Base-by-base conservation (phyloP, 2,329 filamentous ascomycete genomes). In the Paramyrothecium sp. region DNA sequence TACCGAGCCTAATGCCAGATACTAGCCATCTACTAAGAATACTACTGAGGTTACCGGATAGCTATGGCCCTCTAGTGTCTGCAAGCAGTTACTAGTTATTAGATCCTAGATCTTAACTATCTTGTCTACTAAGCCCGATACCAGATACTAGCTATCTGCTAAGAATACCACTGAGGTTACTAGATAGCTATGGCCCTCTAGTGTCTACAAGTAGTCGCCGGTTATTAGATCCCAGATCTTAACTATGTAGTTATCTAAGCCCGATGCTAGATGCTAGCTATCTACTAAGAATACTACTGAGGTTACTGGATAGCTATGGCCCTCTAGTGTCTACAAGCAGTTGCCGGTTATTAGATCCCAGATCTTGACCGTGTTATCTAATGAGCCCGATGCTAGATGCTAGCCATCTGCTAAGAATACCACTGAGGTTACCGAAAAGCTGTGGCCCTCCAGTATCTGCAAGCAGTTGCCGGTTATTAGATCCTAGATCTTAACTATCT, bases 401-500 rank as follows among this genome's bases (percentile, higher is more conserved):
- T 22, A 20, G 48, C 53, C 53, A 26, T 55, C 41, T 12, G 34
- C n/a, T 17, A 53, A 58, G 38, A 55, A 49, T n/a, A 48, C 53
- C 16, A 53, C 49, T 41, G 56, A 53, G 8, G 3, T 13, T 11
- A 56, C 44, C 4, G 4, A 8, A 7, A 17, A 4, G 17, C n/a
- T 38, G 20, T 58, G 49, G 50, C 54, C 56, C 22, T 54, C 50
- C n/a, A 56, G 52, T n/a, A 48, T 52, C 23, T 52, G 21, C 23
- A 52, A n/a, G 50, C 50, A 52, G 12, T 30, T 26, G 50, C 50
- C 50, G 7, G 46, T n/a, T 48, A 19, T 21, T 48, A n/a, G 19
- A 23, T 60, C 56, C 58, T 54, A 60, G 38, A 60, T 33, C 51
- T 54, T 55, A 21, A 60, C 22, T 16, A 48, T 56, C 11, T 46